phyloP scores from a whole-genome alignment of 768 basidiomycete species.

The Termitomyces bulborhizus region DNA sequence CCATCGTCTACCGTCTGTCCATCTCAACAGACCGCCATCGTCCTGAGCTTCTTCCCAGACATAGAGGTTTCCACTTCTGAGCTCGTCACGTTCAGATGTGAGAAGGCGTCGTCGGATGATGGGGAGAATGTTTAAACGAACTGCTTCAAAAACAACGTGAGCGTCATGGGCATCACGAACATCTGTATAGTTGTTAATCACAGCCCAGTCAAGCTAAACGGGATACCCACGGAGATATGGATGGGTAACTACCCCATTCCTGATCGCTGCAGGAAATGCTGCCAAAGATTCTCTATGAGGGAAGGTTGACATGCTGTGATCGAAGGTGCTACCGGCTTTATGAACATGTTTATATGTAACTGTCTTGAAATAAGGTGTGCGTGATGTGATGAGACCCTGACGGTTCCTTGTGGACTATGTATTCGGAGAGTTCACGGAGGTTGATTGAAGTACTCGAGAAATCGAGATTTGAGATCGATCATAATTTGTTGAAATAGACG shows the following conservation, averaged over 20 bases:
- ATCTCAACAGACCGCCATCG: slow-evolving; percentile 59
- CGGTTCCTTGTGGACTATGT: slow-evolving; percentile 17
- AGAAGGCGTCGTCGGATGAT: slow-evolving; percentile 68
- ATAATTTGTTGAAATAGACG: slow-evolving; percentile 10
- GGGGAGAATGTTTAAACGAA: slow-evolving; percentile 62
- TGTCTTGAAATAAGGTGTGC: slow-evolving; percentile 18
- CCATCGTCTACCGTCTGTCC: slow-evolving; percentile 84
- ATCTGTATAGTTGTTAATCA: slow-evolving; percentile 32
- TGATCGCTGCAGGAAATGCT: slow-evolving; percentile 14
- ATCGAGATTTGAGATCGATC: slow-evolving; percentile 11
- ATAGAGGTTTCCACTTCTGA: slow-evolving; percentile 70
- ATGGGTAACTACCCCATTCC: slow-evolving; percentile 35
- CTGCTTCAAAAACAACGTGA: slow-evolving; percentile 71
- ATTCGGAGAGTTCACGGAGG: slow-evolving; percentile 37
- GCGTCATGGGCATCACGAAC: slow-evolving; percentile 78
- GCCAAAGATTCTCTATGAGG: slow-evolving; percentile 17
- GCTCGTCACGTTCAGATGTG: slow-evolving; percentile 60
- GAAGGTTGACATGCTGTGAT: slow-evolving; percentile 13
- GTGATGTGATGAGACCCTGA: slow-evolving; percentile 20
- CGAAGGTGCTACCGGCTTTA: slow-evolving; percentile 9
- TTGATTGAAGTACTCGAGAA: slow-evolving; percentile 28
- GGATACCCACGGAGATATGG: slow-evolving; percentile 38
- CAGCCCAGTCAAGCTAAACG: not conserved
- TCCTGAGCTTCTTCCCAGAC: slow-evolving; percentile 87
- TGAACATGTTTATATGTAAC: slow-evolving; percentile 16